Conservation (phyloP, 2,329 filamentous ascomycete species). For the Arthrobotrys sinensis region DNA sequence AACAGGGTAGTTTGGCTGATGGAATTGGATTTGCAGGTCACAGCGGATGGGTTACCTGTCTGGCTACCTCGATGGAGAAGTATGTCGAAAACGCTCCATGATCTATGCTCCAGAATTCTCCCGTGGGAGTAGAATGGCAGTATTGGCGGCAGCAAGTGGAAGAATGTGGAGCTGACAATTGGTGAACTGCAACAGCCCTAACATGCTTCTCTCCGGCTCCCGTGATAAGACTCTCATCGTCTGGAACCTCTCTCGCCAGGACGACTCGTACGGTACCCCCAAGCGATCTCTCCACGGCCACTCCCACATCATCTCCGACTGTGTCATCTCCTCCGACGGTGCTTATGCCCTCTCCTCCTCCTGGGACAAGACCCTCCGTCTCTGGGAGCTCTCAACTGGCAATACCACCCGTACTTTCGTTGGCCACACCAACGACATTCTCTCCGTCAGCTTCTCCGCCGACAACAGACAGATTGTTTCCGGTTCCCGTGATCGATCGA, state of each 20-base stretch:
- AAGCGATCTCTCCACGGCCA: slow-evolving; percentile 99
- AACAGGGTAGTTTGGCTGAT: slow-evolving; percentile 59
- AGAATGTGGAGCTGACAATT: slow-evolving; percentile 66
- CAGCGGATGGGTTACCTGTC: slow-evolving; percentile 64
- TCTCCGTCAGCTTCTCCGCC: slow-evolving; percentile 62
- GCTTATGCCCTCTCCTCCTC: slow-evolving; percentile 67
- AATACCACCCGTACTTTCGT: slow-evolving; percentile 80
- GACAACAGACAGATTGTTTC: slow-evolving; percentile 63
- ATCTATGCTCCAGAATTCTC: slow-evolving; percentile 10
- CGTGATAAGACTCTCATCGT: slow-evolving; percentile 99
- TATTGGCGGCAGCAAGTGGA: not conserved
- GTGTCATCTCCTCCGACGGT: slow-evolving; percentile 74
- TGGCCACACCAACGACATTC: slow-evolving; percentile 60
- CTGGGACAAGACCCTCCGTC: slow-evolving; percentile 59
- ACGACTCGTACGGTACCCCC: slow-evolving; percentile 97
- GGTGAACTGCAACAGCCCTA: slow-evolving; percentile 75
- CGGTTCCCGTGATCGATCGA: slow-evolving; percentile 61
- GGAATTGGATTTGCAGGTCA: slow-evolving; percentile 62
- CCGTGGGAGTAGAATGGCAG: not conserved
- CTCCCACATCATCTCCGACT: slow-evolving; percentile 99
- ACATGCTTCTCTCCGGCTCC: slow-evolving; percentile 98
- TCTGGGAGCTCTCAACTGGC: slow-evolving; percentile 69
- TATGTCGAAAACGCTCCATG: slow-evolving; percentile 41
- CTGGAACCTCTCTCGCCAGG: slow-evolving; percentile 98
- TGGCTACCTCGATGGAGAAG: slow-evolving; percentile 65